A percentile compares a stretch with the other conserved stretches of the same genome.
Conservation (phyloP, 352 stramenopile genomes). For the Phytophthora palmivora region DNA sequence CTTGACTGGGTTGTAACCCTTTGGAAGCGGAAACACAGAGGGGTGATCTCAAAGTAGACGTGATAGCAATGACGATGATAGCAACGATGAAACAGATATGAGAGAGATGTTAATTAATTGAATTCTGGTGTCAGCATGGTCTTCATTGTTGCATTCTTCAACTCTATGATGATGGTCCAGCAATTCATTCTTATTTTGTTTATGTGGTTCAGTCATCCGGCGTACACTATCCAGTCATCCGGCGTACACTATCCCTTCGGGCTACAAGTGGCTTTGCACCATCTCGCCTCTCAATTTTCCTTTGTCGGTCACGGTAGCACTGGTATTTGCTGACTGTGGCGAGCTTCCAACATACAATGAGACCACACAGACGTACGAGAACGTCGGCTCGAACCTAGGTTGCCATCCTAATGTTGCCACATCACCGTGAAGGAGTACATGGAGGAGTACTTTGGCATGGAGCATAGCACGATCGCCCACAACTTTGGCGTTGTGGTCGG, state of each 20-base stretch:
- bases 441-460: constrained; percentile 18
- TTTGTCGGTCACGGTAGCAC: not conserved
- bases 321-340: too few relatives aligned
- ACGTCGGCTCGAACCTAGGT: constrained; percentile 26
- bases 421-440: constrained; percentile 33
- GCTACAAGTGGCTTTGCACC: constrained; percentile 31
- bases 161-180: too few relatives aligned
- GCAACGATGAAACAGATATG: too few relatives aligned
- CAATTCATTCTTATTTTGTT: too few relatives aligned
- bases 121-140: too few relatives aligned
- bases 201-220: constrained; percentile 13
- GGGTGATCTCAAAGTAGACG: too few relatives aligned
- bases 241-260: constrained; percentile 33
- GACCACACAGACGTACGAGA: constrained; percentile 13
- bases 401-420: constrained; percentile 35
- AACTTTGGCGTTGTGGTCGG: constrained; percentile 42
- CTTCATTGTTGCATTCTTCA: too few relatives aligned
- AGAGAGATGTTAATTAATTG: too few relatives aligned
- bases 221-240: constrained; percentile 16
- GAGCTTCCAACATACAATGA: not conserved
- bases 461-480: too few relatives aligned
- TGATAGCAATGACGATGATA: too few relatives aligned
- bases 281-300: constrained; percentile 31
- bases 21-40: too few relatives aligned
- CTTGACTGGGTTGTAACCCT: too few relatives aligned